Conservation (phyloP, 768 basidiomycete species). For the Xerocomus potaroensis region DNA sequence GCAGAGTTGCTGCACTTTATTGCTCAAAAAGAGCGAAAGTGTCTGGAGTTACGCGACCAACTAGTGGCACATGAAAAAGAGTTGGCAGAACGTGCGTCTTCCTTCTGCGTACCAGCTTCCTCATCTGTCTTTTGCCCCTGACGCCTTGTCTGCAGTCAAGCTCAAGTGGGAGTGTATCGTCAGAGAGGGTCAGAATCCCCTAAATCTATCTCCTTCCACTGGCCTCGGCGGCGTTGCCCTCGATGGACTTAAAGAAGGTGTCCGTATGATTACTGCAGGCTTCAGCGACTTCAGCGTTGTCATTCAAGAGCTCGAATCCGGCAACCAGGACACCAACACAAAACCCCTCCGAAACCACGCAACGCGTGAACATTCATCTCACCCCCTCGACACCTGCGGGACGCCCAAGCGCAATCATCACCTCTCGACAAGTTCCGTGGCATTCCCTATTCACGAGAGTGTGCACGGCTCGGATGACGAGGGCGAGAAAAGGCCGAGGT, state of each 20-base stretch:
- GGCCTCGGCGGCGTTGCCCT: conserved; percentile 30
- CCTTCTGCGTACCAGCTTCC: too few species aligned
- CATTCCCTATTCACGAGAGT: conserved; percentile 36
- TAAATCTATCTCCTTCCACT: not conserved
- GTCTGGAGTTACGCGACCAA: conserved; percentile 75
- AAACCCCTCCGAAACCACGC: conserved; percentile 1
- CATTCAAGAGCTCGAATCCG: conserved; percentile 12
- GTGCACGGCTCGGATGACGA: not conserved
- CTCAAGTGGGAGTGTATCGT: conserved; percentile 83
- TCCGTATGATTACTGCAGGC: conserved; percentile 53
- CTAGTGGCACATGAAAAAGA: conserved; percentile 70
- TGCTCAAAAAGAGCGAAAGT: conserved; percentile 82
- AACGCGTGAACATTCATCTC: conserved; percentile 9
- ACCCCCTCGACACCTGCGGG: conserved; percentile 26
- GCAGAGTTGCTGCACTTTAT: conserved; percentile 79
- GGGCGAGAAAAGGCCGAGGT: not conserved
- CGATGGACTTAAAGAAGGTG: conserved; percentile 63
- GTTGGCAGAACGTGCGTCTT: conserved; percentile 48
- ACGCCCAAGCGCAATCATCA: conserved; percentile 29
- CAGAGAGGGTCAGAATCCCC: conserved; percentile 41
- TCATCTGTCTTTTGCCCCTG: not conserved
- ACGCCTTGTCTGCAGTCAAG: conserved; percentile 48
- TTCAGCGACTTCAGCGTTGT: conserved; percentile 29
- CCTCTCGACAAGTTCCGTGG: conserved; percentile 43
- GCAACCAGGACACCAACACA: not conserved